Conservation (phyloP, 768 basidiomycete genomes). For the Rossbeevera mucosa region DNA sequence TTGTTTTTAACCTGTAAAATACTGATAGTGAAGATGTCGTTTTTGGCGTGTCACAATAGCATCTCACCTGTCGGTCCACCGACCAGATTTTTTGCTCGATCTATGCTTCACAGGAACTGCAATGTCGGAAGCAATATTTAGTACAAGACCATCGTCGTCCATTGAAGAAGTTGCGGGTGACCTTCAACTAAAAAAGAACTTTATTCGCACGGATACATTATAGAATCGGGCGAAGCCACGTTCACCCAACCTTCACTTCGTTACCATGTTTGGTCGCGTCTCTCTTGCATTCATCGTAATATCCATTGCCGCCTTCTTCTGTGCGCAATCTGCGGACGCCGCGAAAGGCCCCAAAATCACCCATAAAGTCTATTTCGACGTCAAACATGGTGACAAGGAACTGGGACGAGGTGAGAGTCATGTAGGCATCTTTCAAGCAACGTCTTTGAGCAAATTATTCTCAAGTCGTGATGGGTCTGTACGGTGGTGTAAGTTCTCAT, state of each 20-base stretch:
- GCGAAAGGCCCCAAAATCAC: slow-evolving; percentile 88
- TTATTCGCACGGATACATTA: slow-evolving; percentile 18
- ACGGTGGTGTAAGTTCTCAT: slow-evolving; percentile 63
- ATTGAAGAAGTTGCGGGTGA: not conserved
- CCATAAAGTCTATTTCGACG: slow-evolving; percentile 91
- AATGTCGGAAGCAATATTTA: slow-evolving; percentile 58
- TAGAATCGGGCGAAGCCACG: not conserved
- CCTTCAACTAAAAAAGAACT: slow-evolving; percentile 14
- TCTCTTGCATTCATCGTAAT: slow-evolving; percentile 59
- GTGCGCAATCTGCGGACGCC: slow-evolving; percentile 68
- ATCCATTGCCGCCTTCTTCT: slow-evolving; percentile 65
- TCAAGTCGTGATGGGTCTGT: slow-evolving; percentile 82
- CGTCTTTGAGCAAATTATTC: not conserved
- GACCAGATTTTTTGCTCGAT: slow-evolving; percentile 50
- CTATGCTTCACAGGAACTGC: slow-evolving; percentile 25
- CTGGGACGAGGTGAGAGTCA: slow-evolving; percentile 68
- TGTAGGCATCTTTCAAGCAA: not conserved
- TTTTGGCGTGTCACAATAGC: slow-evolving; percentile 2
- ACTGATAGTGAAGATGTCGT: slow-evolving; percentile 1
- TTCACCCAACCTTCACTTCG: slow-evolving; percentile 11
- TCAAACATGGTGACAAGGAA: slow-evolving; percentile 85
- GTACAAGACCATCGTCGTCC: slow-evolving; percentile 70
- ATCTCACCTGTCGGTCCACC: slow-evolving; percentile 74
- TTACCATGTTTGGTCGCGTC: slow-evolving; percentile 53
- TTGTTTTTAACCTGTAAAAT: slow-evolving; percentile 61